Evolutionary conservation across 2,329 filamentous ascomycete species (phyloP), one percentile per base, ranked within the genome.

Genomic region (Botrytis tulipae): DNA sequence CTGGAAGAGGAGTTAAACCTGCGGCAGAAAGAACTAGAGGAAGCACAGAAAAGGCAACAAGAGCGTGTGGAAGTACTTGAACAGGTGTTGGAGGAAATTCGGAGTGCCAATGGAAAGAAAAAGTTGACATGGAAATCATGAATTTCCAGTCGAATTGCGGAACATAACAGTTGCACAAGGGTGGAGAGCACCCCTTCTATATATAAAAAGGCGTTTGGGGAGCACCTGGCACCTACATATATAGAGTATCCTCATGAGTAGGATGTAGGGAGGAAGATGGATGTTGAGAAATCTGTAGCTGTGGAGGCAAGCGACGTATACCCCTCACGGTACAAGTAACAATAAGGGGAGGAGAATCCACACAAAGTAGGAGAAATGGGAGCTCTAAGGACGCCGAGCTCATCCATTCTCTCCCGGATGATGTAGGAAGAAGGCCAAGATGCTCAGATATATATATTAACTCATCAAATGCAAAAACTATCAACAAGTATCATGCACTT

Each of bases 1-100:
- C 85, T 85, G 74, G 81, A 91, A 69, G 88, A 90, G 80, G 84
- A 87, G 65, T 85, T 86, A 40, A 79, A 82, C 51, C 62, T 73
- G 46, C 85, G 87, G 46, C 85, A 89, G 65, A 82, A 86, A 65
- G 81, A 84, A 70, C 80, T 91, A 62, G 89, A 91, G 81, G 84
- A 87, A 68, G 85, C 85, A 22, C 79, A 82, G 60, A 79, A 79
- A 70, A 85, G 78, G 62, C 78, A 78, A 46, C 75, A 80, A 65
- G 72, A 60, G 54, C 76, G 80, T n/a, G 76, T 82, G 4, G 78
- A 80, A 35, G 77, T 75, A 25, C 59, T 82, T 40, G 81, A 82
- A 73, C 75, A 80, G 73, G 76, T 80, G 10, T 70, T 82, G 59
- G 77, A 80, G 70, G 78, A 79, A 61, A 77, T 82, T 75, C 77